These are phyloP conservation scores for Boletus sp. DNA, from an alignment of 1,284 basidiomycete species.

Conservation along the genomic window DNA sequence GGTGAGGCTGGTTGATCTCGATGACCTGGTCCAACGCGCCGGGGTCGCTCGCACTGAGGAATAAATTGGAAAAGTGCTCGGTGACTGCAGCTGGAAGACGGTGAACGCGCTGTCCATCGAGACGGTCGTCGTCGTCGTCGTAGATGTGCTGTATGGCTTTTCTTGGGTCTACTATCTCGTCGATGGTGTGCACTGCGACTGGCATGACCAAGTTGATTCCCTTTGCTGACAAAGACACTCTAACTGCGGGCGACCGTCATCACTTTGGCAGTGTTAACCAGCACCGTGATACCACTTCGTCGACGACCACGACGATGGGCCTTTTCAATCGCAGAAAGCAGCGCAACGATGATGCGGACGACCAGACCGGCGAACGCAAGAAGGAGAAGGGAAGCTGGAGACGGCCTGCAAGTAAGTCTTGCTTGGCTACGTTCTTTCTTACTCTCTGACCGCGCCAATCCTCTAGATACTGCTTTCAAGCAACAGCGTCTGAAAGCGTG, in stretches of 20 bases:
- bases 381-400: conserved; percentile 88
- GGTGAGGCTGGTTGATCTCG: background rate
- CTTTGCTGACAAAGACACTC: conserved; percentile 10
- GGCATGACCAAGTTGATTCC: conserved; percentile 37
- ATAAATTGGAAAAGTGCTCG: conserved; percentile 47
- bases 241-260: background rate
- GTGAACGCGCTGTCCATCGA: conserved; percentile 9
- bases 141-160: conserved; percentile 47
- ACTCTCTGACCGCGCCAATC: conserved; percentile 21
- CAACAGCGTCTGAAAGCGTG: conserved; percentile 99
- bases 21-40: conserved; percentile 44
- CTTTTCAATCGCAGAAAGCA: conserved; percentile 54
- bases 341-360: conserved; percentile 35
- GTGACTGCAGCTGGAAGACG: conserved; percentile 47
- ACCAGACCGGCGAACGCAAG: conserved; percentile 45
- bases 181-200: conserved; percentile 48
- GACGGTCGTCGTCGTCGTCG: conserved; percentile 5
- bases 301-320: conserved; percentile 40
- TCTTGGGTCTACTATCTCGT: conserved; percentile 48
- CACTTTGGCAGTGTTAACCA: conserved; percentile 14
- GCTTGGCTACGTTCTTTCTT: conserved; percentile 2
- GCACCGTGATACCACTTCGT: conserved; percentile 8
- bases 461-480: conserved; percentile 92
- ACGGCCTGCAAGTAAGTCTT: conserved; percentile 78
- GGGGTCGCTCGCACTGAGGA: conserved; percentile 32